phyloP scores from a whole-genome alignment of 176 grass and related monocot species.

The Puya raimondii region DNA sequence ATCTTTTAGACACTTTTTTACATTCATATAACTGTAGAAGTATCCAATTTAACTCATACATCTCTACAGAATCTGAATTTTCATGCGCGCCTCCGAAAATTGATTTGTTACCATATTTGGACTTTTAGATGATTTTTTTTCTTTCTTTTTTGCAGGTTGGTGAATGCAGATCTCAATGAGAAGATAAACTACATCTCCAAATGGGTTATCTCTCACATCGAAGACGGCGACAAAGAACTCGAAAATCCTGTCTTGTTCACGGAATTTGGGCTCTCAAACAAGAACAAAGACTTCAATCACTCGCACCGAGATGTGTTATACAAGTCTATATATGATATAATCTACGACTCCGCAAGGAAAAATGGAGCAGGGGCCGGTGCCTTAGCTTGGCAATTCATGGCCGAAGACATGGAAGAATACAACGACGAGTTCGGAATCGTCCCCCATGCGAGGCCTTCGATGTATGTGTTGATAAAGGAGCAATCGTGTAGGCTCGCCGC shows the following conservation, averaged over 20 bases:
- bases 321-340: constrained; percentile 56
- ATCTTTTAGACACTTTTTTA: background rate
- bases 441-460: constrained; percentile 50
- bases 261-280: constrained; percentile 77
- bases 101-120: no score
- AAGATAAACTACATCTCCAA: constrained; percentile 56
- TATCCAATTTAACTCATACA: no score
- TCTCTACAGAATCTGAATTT: no score
- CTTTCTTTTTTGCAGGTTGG: constrained; percentile 38
- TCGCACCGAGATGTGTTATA: constrained; percentile 63
- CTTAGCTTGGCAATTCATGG: constrained; percentile 77
- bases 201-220: constrained; percentile 74
- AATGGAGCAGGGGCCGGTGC: constrained; percentile 58
- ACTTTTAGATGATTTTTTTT: background rate
- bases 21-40: no score
- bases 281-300: constrained; percentile 41
- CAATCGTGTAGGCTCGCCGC: constrained; percentile 66
- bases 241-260: constrained; percentile 69
- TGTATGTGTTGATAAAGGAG: constrained; percentile 58
- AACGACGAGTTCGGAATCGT: constrained; percentile 63
- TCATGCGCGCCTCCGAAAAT: no score
- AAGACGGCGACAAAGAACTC: constrained; percentile 71
- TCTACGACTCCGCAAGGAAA: constrained; percentile 43
- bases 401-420: constrained; percentile 63
- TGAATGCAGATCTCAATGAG: constrained; percentile 36